Base-by-base conservation (phyloP, 495 filamentous ascomycete genomes). In the Neurospora intermedia region DNA sequence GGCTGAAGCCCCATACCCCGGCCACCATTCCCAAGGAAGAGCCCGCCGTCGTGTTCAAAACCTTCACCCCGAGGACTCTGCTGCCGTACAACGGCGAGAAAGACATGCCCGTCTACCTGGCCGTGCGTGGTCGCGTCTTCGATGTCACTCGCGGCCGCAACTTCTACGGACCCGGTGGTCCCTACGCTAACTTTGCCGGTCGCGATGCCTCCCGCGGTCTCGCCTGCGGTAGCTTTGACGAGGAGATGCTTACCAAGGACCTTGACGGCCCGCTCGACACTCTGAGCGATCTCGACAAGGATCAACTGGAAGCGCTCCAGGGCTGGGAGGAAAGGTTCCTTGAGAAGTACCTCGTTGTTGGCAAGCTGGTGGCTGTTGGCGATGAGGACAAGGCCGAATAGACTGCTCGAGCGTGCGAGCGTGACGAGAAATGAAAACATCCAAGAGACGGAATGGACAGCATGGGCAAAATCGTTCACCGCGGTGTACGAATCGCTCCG, bases 221-320 rank as follows among this genome's bases (percentile, higher is more conserved):
- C 74, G 96, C 96, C 4, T 92, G 87, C 82, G 92, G 94, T 75
- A 97, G 93, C 83, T 98, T 99, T 80, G 96, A 98, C 78, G 91
- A 94, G 85, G 91, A 94, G 6, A 97, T 98, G 96, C 83, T 98
- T 84, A 98, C 96, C 43, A 91, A 96, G 84, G 92, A 97, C 80
- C 82, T 98, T 70, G 88, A 94, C 59, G 94, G 89, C 4, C 94
- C 94, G 35, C 82, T 99, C 73, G 96, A 99, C 81, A 90, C 86
- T 69, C 86, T 98, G 35, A 85, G 88, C 71, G 93, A 91, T 69
- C 82, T 99, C 69, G 89, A 87, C 16, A 82, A 78, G 0, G 94
- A 97, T 40, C 90, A 98, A 86, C 84, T 91, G 82, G 93, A 94
- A 79, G 91, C 93, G 59, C 82, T 99, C 80, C 86, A 86, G 79